Conservation (phyloP, 805 yeast genomes). For the Candida xiaguanensis region DNA sequence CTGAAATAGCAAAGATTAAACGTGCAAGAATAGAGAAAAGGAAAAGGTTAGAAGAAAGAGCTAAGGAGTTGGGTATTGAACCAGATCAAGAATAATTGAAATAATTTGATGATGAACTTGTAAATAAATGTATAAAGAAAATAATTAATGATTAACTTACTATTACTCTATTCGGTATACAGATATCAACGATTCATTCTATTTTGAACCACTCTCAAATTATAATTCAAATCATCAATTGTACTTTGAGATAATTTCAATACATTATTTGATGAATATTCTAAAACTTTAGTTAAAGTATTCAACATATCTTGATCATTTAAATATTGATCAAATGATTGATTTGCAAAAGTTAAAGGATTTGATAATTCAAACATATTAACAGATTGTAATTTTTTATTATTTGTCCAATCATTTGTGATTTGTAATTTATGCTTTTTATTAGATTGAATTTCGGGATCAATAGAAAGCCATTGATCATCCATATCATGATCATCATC, state of each 20-base stretch:
- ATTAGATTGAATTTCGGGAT: not conserved
- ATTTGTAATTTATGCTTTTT: constrained; percentile 3
- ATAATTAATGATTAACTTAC: too few species aligned
- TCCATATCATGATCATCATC: not conserved
- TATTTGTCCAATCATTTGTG: not conserved
- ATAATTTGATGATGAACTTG: not conserved
- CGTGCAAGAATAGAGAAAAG: constrained; percentile 73
- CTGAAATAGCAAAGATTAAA: constrained; percentile 84
- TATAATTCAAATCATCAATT: constrained; percentile 23
- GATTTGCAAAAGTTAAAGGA: constrained; percentile 1
- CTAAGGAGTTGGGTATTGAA: constrained; percentile 64
- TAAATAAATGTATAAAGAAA: too few species aligned
- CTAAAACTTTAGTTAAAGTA: constrained; percentile 16
- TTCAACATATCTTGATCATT: constrained; percentile 12
- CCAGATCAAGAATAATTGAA: constrained; percentile 21
- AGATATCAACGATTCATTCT: not conserved
- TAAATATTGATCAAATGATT: constrained; percentile 3
- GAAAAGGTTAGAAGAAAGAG: constrained; percentile 65
- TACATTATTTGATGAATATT: constrained; percentile 15
- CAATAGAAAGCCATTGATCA: constrained; percentile 8
- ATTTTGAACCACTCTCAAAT: constrained; percentile 16
- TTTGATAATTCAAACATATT: not conserved
- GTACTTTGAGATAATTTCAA: constrained; percentile 18
- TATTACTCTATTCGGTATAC: not conserved
- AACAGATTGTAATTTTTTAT: not conserved